A percentile compares a stretch with the other conserved stretches of the same genome.
Conservation (phyloP, 2,329 filamentous ascomycete species). For the Trichophyton verrucosum region DNA sequence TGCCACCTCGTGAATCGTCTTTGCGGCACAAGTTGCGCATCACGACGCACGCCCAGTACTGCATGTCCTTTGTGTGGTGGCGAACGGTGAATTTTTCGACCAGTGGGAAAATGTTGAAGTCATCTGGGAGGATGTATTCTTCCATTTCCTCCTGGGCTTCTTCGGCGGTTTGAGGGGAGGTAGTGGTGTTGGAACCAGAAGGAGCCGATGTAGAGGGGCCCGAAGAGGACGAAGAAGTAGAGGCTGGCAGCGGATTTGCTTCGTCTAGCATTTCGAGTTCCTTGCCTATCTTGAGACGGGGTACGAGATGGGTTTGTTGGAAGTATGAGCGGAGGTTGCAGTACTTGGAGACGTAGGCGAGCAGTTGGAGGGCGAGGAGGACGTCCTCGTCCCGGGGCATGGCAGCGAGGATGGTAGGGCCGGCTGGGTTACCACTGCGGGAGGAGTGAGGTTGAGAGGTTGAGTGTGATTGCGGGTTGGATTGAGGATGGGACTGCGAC, state of each 20-base stretch:
- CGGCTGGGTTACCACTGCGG: constrained; percentile 40
- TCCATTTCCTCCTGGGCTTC: constrained; percentile 51
- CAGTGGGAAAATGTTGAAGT: constrained; percentile 95
- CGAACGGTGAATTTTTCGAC: constrained; percentile 97
- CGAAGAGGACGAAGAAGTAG: constrained; percentile 2
- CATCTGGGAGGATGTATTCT: constrained; percentile 82
- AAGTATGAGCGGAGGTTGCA: constrained; percentile 94
- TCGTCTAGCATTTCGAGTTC: constrained; percentile 72
- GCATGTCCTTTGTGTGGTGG: constrained; percentile 93
- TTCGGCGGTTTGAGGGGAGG: constrained; percentile 15
- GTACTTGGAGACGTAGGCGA: constrained; percentile 97
- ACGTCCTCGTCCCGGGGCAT: constrained; percentile 98
- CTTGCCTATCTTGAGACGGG: constrained; percentile 75
- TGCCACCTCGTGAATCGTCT: constrained; percentile 86
- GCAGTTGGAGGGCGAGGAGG: constrained; percentile 88
- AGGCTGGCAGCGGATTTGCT: constrained; percentile 37
- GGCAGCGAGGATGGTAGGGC: constrained; percentile 65
- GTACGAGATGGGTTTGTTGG: constrained; percentile 86
- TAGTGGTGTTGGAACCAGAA: not conserved
- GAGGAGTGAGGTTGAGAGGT: not conserved
- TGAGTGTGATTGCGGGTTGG: no score
- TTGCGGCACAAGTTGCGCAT: constrained; percentile 98
- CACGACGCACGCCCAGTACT: constrained; percentile 98
- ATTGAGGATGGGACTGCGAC: not conserved
- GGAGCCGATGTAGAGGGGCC: not conserved